phyloP scores from a whole-genome alignment of 129 eudicot species.

The Saposhnikovia divaricata region DNA sequence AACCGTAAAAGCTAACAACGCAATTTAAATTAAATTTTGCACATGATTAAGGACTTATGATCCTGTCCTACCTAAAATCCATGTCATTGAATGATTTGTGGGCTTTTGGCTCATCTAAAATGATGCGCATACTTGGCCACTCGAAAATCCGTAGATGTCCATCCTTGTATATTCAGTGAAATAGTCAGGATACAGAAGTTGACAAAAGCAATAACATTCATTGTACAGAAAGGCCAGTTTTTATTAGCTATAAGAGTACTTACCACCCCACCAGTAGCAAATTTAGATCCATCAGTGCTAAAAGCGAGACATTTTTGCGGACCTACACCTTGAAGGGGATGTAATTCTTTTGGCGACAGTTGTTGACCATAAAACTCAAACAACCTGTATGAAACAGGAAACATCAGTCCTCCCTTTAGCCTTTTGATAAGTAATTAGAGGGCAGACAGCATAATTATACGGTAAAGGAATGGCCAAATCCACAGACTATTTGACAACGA shows the following conservation, averaged over 20 bases:
- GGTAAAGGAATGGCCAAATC: background rate
- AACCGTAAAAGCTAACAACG: background rate
- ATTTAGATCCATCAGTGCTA: constrained; percentile 85
- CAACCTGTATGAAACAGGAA: constrained; percentile 39
- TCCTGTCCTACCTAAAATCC: constrained; percentile 76
- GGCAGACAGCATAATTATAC: background rate
- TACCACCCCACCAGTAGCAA: constrained; percentile 92
- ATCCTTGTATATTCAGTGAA: constrained; percentile 52
- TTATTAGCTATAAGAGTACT: constrained; percentile 19
- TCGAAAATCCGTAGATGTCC: constrained; percentile 92
- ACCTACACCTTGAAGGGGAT: constrained; percentile 68
- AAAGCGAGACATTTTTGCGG: constrained; percentile 77
- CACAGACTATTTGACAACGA: background rate
- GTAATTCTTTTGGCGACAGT: constrained; percentile 41
- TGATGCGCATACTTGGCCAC: constrained; percentile 86
- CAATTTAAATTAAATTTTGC: background rate
- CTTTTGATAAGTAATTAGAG: background rate
- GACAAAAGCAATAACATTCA: constrained; percentile 10
- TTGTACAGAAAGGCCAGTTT: background rate
- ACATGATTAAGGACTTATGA: constrained; percentile 3
- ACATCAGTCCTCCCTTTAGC: constrained; percentile 8
- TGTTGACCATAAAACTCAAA: constrained; percentile 57
- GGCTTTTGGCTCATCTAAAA: constrained; percentile 82
- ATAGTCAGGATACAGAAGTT: background rate
- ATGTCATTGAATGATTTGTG: constrained; percentile 81